Base-by-base conservation (phyloP, 805 yeast genomes). In the Pichia rugopelliculosa region DNA sequence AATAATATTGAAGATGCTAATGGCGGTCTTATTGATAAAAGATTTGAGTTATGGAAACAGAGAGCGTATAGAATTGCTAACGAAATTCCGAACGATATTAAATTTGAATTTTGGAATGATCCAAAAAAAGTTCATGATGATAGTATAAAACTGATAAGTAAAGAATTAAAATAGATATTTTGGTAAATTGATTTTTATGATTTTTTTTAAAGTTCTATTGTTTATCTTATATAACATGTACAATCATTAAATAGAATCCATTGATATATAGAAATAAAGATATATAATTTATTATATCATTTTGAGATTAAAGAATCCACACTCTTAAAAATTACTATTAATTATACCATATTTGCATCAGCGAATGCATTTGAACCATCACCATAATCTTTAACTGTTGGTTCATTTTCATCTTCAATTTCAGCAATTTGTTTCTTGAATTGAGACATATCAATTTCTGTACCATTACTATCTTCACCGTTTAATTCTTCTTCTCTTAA, bases 341-440 rank as follows among this genome's bases (percentile, higher is more conserved):
- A 47, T 20, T 45, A 39, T 38, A 50, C 48, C 30, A 39, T 44
- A 39, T 61, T 59, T 27, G 68, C 63, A 42, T 59, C 66, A 13
- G 62, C 60, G 52, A 67, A 65, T 6, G 71, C 74, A 44, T 58
- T 55, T 10, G 59, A 47, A 59, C 87, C 90, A 64, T 84, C 87
- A 61, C 90, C 90, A 56, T 83, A 83, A 65, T 83, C 90, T 61
- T 77, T 82, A 54, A 81, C 74, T 45, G 70, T 72, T 37, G 67
- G 73, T 36, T 69, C 76, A 26, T 54, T 61, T 36, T 72, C 79
- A 36, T 78, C 75, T 33, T 59, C 67, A 39, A 73, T 77, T 24
- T 79, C 84, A 27, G 80, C 83, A 52, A 80, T 67, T 24, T 71
- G 74, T 53, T 71, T 70, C 61, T 77, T 75, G 66, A 78, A 78